These are phyloP conservation scores for Trypanosoma lewisi DNA, from an alignment of 208 protist genomes.

Conservation along the genomic window DNA sequence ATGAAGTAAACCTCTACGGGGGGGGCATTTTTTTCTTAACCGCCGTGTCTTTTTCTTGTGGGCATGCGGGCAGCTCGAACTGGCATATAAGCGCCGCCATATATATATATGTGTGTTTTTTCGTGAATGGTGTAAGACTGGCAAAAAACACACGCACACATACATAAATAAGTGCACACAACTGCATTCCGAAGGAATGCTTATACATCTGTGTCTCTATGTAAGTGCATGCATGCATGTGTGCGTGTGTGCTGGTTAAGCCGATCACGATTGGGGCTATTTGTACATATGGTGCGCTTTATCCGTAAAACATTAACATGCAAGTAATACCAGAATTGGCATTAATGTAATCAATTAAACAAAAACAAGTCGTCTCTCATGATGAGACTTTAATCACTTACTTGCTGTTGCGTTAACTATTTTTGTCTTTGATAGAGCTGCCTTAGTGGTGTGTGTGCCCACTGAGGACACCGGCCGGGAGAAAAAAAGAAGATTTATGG, in stretches of 20 bases:
- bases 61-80: slow-evolving; percentile 31
- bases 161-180: slow-evolving; percentile 17
- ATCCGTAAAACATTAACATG: not conserved
- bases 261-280: not conserved
- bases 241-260: not conserved
- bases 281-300: not conserved
- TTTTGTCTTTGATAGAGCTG: slow-evolving; percentile 25
- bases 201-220: slow-evolving; percentile 2
- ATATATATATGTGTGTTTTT: slow-evolving; percentile 1
- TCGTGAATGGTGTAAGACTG: not conserved
- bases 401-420: slow-evolving; percentile 1
- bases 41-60: slow-evolving; percentile 6
- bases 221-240: not conserved
- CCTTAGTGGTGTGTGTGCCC: slow-evolving; percentile 54
- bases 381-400: not conserved
- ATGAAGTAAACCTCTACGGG: slow-evolving; percentile 25
- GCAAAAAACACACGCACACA: slow-evolving; percentile 14
- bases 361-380: not conserved
- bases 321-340: not conserved
- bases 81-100: slow-evolving; percentile 19
- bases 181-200: not conserved
- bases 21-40: slow-evolving; percentile 32
- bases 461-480: slow-evolving; percentile 21
- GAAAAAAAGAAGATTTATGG: slow-evolving; percentile 49
- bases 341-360: no score